Conservation (phyloP, 805 yeast genomes). For the Candida multigemmis region DNA sequence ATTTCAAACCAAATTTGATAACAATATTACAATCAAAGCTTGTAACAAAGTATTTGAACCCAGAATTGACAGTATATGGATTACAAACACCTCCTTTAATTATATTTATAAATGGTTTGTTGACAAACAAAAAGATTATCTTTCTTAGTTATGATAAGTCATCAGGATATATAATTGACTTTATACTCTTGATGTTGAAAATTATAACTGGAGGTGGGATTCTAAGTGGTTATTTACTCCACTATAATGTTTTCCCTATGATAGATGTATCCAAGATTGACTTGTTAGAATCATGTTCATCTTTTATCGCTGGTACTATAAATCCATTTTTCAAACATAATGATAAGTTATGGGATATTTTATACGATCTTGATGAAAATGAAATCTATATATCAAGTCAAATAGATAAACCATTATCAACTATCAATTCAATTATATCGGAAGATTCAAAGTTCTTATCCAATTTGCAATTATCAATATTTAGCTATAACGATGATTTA, state of each 20-base stretch:
- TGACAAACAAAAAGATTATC: constrained; percentile 32
- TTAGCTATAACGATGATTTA: constrained; percentile 36
- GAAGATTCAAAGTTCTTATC: constrained; percentile 38
- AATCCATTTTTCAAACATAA: constrained; percentile 54
- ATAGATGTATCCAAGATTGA: constrained; percentile 54
- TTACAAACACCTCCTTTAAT: constrained; percentile 39
- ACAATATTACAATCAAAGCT: constrained; percentile 25
- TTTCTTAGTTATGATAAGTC: constrained; percentile 30
- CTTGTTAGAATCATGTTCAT: constrained; percentile 28
- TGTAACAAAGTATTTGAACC: constrained; percentile 23
- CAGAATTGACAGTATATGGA: constrained; percentile 46
- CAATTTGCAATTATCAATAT: constrained; percentile 31
- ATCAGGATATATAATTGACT: constrained; percentile 32
- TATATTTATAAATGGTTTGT: constrained; percentile 24
- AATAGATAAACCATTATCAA: constrained; percentile 12
- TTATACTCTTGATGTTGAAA: constrained; percentile 28
- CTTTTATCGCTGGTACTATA: constrained; percentile 56
- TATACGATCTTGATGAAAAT: constrained; percentile 50
- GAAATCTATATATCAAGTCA: constrained; percentile 16
- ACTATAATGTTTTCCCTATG: constrained; percentile 44
- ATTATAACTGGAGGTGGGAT: constrained; percentile 36
- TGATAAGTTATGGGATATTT: constrained; percentile 49
- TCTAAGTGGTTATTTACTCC: constrained; percentile 26
- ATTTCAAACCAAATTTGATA: constrained; percentile 29
- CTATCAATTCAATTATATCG: constrained; percentile 31